Percentiles rank a stretch among this genome's conserved stretches.
Evolutionary conservation across 2,329 filamentous ascomycete genomes (phyloP).

Genomic region (Aciculosporium take): DNA sequence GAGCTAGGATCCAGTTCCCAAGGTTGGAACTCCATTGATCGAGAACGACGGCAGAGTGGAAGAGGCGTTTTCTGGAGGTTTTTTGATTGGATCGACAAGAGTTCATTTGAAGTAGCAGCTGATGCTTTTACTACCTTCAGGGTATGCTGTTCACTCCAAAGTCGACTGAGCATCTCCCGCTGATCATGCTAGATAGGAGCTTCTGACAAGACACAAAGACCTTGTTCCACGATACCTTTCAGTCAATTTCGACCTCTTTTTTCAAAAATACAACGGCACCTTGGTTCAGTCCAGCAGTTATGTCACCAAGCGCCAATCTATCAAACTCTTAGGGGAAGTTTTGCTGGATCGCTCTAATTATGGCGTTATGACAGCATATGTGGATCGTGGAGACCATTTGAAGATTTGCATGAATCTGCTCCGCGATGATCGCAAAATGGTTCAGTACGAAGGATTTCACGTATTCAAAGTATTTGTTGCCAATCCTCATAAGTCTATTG

Average conservation of each 20-base stretch:
- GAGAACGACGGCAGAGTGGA: conserved; percentile 60
- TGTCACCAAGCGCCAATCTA: conserved; percentile 94
- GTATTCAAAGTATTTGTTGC: conserved; percentile 99
- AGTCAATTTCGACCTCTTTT: conserved; percentile 88
- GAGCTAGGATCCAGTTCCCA: conserved; percentile 57
- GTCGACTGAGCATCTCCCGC: not conserved
- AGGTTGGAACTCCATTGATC: conserved; percentile 63
- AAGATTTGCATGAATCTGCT: conserved; percentile 98
- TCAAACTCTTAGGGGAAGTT: conserved; percentile 92
- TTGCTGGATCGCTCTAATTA: conserved; percentile 92
- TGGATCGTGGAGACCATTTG: conserved; percentile 86
- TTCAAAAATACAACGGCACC: conserved; percentile 73
- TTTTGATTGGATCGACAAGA: conserved; percentile 94
- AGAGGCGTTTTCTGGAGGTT: conserved; percentile 91
- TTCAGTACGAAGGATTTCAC: conserved; percentile 97
- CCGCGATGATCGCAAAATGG: conserved; percentile 93
- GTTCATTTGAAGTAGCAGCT: conserved; percentile 89
- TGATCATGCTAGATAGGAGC: conserved; percentile 45
- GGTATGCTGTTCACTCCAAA: conserved; percentile 33
- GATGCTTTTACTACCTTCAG: conserved; percentile 97
- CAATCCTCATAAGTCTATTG: conserved; percentile 94
- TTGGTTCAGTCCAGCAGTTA: conserved; percentile 89
- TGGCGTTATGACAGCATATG: conserved; percentile 94
- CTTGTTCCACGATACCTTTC: conserved; percentile 77
- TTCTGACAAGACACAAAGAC: conserved; percentile 86